Conservation (phyloP, 2,329 filamentous ascomycete species). For the Hyphodiscus sp. region DNA sequence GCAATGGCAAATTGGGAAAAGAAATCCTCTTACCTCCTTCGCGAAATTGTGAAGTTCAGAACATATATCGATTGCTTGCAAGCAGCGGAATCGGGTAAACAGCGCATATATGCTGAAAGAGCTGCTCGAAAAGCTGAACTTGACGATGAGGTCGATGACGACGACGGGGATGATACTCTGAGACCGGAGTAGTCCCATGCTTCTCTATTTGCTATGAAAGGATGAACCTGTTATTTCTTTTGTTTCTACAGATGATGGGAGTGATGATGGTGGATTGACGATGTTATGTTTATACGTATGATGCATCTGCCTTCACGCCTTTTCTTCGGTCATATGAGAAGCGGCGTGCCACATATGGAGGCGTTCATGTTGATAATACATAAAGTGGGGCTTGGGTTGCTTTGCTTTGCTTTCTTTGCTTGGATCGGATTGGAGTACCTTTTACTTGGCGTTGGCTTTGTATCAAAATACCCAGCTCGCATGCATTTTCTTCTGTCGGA, state of each 20-base stretch:
- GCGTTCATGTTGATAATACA: no score
- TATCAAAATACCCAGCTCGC: background rate
- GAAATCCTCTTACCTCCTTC: conserved; percentile 83
- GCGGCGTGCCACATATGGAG: background rate
- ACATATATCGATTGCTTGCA: conserved; percentile 87
- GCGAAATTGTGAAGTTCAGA: conserved; percentile 93
- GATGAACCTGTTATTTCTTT: background rate
- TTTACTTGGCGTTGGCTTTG: background rate
- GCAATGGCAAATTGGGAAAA: conserved; percentile 97
- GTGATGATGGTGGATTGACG: background rate
- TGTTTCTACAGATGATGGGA: background rate
- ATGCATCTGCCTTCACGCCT: background rate
- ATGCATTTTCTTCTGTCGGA: background rate
- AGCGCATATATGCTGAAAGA: conserved; percentile 59
- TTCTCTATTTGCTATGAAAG: background rate
- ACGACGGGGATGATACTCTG: conserved; percentile 17
- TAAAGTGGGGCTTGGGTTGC: background rate
- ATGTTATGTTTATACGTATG: conserved; percentile 2
- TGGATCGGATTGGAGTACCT: background rate
- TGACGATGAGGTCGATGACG: conserved; percentile 14
- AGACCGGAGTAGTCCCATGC: conserved; percentile 2
- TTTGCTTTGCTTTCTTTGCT: background rate
- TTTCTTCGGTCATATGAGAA: background rate
- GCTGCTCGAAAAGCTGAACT: conserved; percentile 29
- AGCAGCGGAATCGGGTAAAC: conserved; percentile 62